Conservation (phyloP, 306 rosid species). For the Carpinus fangiana region DNA sequence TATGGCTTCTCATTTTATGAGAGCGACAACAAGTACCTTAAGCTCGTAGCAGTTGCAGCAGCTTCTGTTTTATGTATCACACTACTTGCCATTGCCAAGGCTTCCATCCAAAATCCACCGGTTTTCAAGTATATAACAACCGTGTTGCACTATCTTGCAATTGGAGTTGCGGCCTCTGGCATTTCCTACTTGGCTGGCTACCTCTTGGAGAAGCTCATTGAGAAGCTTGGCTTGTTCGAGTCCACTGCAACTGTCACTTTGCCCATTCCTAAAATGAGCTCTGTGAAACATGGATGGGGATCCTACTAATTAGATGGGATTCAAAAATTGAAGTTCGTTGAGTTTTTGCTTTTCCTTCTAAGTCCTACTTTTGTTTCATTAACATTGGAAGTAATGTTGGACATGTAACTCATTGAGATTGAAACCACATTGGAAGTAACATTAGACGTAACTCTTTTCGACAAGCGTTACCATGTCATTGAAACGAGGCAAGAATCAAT, state of each 20-base stretch:
- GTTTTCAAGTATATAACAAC: conserved; percentile 43
- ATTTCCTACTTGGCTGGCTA: conserved; percentile 62
- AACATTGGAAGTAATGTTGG: no score
- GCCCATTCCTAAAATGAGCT: conserved; percentile 31
- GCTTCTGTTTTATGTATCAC: conserved; percentile 67
- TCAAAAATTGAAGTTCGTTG: neutral
- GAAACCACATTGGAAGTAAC: no score
- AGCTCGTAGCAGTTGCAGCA: conserved; percentile 70
- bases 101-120: conserved; percentile 44
- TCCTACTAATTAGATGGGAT: conserved; percentile 28
- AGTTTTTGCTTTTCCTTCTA: neutral
- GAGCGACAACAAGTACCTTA: conserved; percentile 52
- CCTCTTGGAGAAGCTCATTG: conserved; percentile 36
- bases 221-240: conserved; percentile 58
- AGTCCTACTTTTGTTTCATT: no score
- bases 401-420: no score
- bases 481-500: no score
- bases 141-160: conserved; percentile 39
- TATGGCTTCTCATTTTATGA: conserved; percentile 68
- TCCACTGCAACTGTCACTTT: conserved; percentile 18
- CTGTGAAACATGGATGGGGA: conserved; percentile 23
- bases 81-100: conserved; percentile 64
- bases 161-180: conserved; percentile 54
- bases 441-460: no score
- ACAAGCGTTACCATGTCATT: no score